phyloP scores from a whole-genome alignment of 73 alveolate genomes.

The Paramecium octaurelia region DNA sequence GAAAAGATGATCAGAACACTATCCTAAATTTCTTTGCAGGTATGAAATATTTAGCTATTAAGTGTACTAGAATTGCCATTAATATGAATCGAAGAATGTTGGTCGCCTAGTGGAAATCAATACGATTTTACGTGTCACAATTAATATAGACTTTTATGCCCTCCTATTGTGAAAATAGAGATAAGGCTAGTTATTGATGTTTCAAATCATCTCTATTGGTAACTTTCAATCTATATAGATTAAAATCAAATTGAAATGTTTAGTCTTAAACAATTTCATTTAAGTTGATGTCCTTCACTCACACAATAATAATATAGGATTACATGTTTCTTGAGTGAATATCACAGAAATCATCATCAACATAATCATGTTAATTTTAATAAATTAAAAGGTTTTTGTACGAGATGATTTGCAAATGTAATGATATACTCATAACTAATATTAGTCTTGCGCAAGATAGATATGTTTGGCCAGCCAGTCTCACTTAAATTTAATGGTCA shows the following conservation, averaged over 20 bases:
- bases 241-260: not conserved
- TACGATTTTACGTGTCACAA: not conserved
- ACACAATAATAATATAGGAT: not conserved
- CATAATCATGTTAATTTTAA: not conserved
- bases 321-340: not conserved
- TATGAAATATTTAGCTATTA: not conserved
- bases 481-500: conserved; percentile 2
- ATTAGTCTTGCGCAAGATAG: not conserved
- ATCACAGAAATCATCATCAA: not conserved
- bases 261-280: not conserved
- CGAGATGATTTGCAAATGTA: not conserved
- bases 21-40: not conserved
- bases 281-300: not conserved
- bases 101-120: not conserved
- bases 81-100: not conserved
- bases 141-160: not conserved
- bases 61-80: not conserved
- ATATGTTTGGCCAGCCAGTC: not conserved
- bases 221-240: not conserved
- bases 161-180: not conserved
- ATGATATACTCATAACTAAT: not conserved
- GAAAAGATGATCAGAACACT: not conserved
- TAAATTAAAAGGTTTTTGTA: not conserved
- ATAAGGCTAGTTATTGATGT: not conserved
- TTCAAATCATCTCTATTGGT: not conserved